A percentile compares a stretch with the other conserved stretches of the same genome.
These are phyloP conservation scores for Arthroderma sp. DNA, from an alignment of 2,329 filamentous ascomycete species.

Conservation along the genomic window DNA sequence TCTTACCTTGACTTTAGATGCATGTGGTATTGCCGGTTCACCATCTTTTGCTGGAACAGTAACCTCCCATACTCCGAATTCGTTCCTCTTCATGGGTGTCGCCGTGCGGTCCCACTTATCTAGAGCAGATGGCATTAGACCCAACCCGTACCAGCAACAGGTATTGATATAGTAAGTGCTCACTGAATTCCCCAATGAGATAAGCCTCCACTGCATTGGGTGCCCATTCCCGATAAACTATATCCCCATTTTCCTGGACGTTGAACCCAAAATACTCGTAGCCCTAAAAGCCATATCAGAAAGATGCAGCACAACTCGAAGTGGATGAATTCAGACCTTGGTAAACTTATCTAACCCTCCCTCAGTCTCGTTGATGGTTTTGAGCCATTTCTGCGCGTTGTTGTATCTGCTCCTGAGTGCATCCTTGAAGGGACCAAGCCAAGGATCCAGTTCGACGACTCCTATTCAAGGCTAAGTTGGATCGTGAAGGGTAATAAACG, in stretches of 20 bases:
- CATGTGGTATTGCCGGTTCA: constrained; percentile 69
- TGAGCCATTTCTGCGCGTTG: constrained; percentile 76
- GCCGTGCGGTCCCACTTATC: constrained; percentile 76
- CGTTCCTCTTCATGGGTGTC: constrained; percentile 75
- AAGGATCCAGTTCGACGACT: constrained; percentile 77
- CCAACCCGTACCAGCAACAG: no score
- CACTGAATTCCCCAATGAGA: constrained; percentile 90
- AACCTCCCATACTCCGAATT: constrained; percentile 79
- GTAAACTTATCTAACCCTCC: constrained; percentile 88
- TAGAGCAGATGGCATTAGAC: constrained; percentile 21
- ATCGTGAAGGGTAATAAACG: constrained; percentile 1
- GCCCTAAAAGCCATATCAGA: constrained; percentile 43
- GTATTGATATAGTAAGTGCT: constrained; percentile 18
- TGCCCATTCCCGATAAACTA: constrained; percentile 91
- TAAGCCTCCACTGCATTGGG: constrained; percentile 75
- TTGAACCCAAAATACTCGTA: constrained; percentile 79
- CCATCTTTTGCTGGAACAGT: constrained; percentile 60
- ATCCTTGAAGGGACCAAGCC: constrained; percentile 72
- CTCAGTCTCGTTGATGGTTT: constrained; percentile 66
- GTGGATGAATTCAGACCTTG: constrained; percentile 40
- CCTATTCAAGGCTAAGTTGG: constrained; percentile 32
- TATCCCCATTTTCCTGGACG: constrained; percentile 66
- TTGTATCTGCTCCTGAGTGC: constrained; percentile 62
- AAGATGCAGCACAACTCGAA: neutral
- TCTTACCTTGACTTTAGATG: constrained; percentile 85